Percentiles rank a stretch among this genome's conserved stretches.
Evolutionary conservation across 192 early-diverging fungal genomes (phyloP).

Genomic region (Gigaspora rosea): DNA sequence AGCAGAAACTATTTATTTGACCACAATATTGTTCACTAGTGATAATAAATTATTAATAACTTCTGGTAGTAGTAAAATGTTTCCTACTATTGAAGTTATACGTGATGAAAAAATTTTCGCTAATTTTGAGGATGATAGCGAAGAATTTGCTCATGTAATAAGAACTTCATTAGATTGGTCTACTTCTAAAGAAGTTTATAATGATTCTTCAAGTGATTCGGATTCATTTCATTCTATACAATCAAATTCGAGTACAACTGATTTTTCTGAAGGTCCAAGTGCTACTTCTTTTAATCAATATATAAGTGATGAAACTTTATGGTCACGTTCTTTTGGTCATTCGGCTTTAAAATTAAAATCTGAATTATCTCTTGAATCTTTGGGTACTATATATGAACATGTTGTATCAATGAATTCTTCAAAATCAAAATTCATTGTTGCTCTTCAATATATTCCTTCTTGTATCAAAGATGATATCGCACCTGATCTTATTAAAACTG

Average conservation of each 20-base stretch:
- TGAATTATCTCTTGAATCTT: slow-evolving; percentile 30
- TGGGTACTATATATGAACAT: slow-evolving; percentile 43
- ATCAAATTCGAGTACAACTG: slow-evolving; percentile 20
- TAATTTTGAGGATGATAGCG: slow-evolving; percentile 32
- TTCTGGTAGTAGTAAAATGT: slow-evolving; percentile 21
- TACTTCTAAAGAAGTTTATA: slow-evolving; percentile 15
- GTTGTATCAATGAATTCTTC: slow-evolving; percentile 40
- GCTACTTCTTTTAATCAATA: not conserved
- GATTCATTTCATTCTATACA: slow-evolving; percentile 27
- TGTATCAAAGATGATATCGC: slow-evolving; percentile 37
- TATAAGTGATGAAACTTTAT: slow-evolving; percentile 24
- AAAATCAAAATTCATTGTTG: slow-evolving; percentile 46
- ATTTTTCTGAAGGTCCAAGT: not conserved
- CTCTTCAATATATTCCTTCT: slow-evolving; percentile 45
- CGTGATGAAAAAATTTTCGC: slow-evolving; percentile 27
- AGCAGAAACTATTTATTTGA: slow-evolving; percentile 44
- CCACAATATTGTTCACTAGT: slow-evolving; percentile 44
- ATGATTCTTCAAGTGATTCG: slow-evolving; percentile 24
- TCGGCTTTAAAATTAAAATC: slow-evolving; percentile 35
- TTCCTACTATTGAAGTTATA: slow-evolving; percentile 29
- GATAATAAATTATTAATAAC: slow-evolving; percentile 46
- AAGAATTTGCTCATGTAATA: slow-evolving; percentile 38
- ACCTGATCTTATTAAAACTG: slow-evolving; percentile 39
- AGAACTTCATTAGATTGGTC: slow-evolving; percentile 42
- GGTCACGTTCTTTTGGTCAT: slow-evolving; percentile 24